phyloP scores from a whole-genome alignment of 2,329 filamentous ascomycete genomes.

The Beauveria varroae region DNA sequence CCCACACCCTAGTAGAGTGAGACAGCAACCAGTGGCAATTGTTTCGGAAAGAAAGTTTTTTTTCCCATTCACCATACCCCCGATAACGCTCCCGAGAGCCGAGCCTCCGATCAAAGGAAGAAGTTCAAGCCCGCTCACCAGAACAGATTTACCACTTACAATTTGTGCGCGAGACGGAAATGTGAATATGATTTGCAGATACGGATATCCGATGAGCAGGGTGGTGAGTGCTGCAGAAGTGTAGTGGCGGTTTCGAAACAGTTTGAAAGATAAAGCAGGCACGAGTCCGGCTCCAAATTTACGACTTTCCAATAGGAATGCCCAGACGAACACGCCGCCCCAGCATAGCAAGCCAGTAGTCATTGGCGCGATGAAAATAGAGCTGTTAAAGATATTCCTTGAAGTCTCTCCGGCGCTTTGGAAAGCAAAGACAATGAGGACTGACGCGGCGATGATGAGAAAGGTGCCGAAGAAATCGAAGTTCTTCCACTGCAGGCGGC shows the following conservation, averaged over 20 bases:
- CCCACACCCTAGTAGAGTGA: slow-evolving; percentile 40
- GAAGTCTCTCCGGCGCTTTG: slow-evolving; percentile 38
- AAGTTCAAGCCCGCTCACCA: slow-evolving; percentile 43
- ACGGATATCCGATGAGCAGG: slow-evolving; percentile 42
- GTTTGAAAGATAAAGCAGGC: slow-evolving; percentile 38
- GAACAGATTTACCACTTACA: slow-evolving; percentile 37
- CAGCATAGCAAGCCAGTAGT: slow-evolving; percentile 22
- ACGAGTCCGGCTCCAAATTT: slow-evolving; percentile 17
- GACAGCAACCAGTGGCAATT: slow-evolving; percentile 30
- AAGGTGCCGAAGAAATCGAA: slow-evolving; percentile 47
- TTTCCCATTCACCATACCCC: slow-evolving; percentile 34
- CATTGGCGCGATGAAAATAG: slow-evolving; percentile 25
- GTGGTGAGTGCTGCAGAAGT: slow-evolving; percentile 35
- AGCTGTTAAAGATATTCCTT: slow-evolving; percentile 34
- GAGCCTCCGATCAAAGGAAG: slow-evolving; percentile 45
- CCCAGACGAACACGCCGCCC: slow-evolving; percentile 22
- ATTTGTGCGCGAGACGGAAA: slow-evolving; percentile 44
- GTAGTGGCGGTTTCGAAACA: slow-evolving; percentile 42
- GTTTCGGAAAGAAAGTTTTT: slow-evolving; percentile 37
- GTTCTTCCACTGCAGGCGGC: slow-evolving; percentile 37
- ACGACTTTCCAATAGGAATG: slow-evolving; percentile 14
- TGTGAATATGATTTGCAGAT: slow-evolving; percentile 39
- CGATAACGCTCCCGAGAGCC: slow-evolving; percentile 36
- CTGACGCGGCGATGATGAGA: slow-evolving; percentile 45
- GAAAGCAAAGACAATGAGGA: slow-evolving; percentile 51